Evolutionary conservation across 495 filamentous ascomycete genomes (phyloP), one percentile per base, ranked within the genome.

Genomic region (Tuber microsphaerosporum): DNA sequence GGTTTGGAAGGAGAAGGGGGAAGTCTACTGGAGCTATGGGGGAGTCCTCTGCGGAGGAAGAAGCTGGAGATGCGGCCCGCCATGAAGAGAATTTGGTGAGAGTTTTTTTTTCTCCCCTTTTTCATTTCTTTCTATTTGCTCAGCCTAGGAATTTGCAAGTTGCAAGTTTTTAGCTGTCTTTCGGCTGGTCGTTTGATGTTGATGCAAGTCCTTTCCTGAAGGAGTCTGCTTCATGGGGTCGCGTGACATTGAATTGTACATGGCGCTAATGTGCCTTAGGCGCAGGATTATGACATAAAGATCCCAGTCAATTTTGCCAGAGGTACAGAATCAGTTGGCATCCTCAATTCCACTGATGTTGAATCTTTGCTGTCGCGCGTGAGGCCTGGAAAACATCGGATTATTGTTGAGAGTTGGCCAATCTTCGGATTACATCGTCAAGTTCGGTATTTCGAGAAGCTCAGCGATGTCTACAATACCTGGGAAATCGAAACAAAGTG

Each of bases 391-490:
- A 82, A 82, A 31, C 75, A 82, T 31, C 74, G 81, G 43, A 86
- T 95, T 22, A 78, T 97, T 2, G 83, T 94, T 46, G 95, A 99
- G 83, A 89, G 87, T 1, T 97, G 92, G 81, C 83, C 85, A 31
- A 86, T 89, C 51, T 84, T 94, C 1, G 93, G 93, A n/a, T 86
- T 99, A 5, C 92, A 96, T 81, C 89, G 95, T 69, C 90, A 92
- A 6, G 83, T 99, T 39, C 92, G 95, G 19, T 90, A 88, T 12
- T 97, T 97, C 83, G 95, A 99, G 85, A 89, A 88, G 76, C 87
- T 98, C 41, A 89, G 93, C 48, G 93, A 97, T 83, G 88, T 97
- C 41, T 87, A 97, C 87, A 96, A 94, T 83, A 95, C 93, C 5
- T 99, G 95, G 95, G 90, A 94, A 46, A 84, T 86, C 22, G 94